Conservation (phyloP, 768 basidiomycete species). For the Lactarius hengduanensis region DNA sequence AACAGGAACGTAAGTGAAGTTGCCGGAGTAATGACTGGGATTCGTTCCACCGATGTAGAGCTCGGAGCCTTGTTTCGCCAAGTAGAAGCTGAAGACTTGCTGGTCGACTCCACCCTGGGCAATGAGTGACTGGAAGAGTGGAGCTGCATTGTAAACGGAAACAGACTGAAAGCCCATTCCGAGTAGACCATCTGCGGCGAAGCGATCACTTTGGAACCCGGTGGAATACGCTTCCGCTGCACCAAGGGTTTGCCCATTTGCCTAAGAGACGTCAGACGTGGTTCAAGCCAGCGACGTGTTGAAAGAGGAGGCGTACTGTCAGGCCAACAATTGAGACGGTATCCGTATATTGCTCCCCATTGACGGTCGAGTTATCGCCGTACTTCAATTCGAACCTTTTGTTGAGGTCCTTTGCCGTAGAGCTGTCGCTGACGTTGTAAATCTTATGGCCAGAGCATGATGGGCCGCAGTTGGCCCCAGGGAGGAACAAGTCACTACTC, state of each 20-base stretch:
- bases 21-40: background rate
- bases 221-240: conserved; percentile 44
- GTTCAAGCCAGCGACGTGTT: background rate
- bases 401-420: conserved; percentile 30
- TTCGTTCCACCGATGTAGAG: conserved; percentile 22
- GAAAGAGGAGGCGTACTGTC: conserved; percentile 27
- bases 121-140: conserved; percentile 44
- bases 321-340: conserved; percentile 41
- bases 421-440: conserved; percentile 10
- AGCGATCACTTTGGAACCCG: conserved; percentile 33
- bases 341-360: conserved; percentile 45
- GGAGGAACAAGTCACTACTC: conserved; percentile 38
- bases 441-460: conserved; percentile 32
- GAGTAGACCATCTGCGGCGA: conserved; percentile 43
- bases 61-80: conserved; percentile 37
- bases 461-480: conserved; percentile 33
- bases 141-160: conserved; percentile 29
- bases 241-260: conserved; percentile 44
- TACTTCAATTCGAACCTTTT: conserved; percentile 39
- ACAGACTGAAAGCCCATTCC: conserved; percentile 40
- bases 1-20: conserved; percentile 16
- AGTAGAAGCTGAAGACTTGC: conserved; percentile 49
- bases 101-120: conserved; percentile 36
- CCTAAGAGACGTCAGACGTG: conserved; percentile 8
- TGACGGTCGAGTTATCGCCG: conserved; percentile 41